Percentiles rank a stretch among this genome's conserved stretches.
Conservation (phyloP, 306 rosid genomes). For the Corylus avellana region DNA sequence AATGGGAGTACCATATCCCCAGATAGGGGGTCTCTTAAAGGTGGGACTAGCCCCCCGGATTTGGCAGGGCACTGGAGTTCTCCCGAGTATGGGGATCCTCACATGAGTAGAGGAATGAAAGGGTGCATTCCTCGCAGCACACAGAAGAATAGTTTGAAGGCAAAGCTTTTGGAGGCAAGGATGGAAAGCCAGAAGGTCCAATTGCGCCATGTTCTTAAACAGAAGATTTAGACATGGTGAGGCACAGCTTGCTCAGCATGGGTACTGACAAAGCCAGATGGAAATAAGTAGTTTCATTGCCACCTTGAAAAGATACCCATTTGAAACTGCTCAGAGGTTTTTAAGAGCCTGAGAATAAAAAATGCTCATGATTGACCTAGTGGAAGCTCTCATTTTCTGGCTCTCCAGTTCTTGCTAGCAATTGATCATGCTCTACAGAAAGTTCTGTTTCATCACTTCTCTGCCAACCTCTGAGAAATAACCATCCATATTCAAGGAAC, state of each 20-base stretch:
- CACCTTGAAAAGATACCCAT: slow-evolving; percentile 19
- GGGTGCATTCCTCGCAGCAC: slow-evolving; percentile 75
- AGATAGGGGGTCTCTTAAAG: slow-evolving; percentile 56
- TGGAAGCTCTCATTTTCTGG: slow-evolving; percentile 24
- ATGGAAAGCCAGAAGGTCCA: slow-evolving; percentile 80
- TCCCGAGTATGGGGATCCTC: slow-evolving; percentile 58
- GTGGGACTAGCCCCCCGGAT: slow-evolving; percentile 69
- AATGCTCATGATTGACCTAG: slow-evolving; percentile 31
- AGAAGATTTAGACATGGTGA: slow-evolving; percentile 59
- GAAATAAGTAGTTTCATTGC: slow-evolving; percentile 32
- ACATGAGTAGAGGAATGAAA: slow-evolving; percentile 62
- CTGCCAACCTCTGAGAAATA: slow-evolving; percentile 10
- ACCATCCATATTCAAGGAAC: neutral
- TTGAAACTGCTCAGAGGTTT: slow-evolving; percentile 35
- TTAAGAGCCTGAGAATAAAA: slow-evolving; percentile 37
- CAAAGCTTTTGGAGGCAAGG: slow-evolving; percentile 88
- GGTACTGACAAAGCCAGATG: slow-evolving; percentile 19
- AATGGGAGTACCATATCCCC: slow-evolving; percentile 61
- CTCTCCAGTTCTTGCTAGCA: slow-evolving; percentile 28
- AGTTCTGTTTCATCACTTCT: slow-evolving; percentile 14
- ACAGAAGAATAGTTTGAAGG: slow-evolving; percentile 79
- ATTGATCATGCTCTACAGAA: slow-evolving; percentile 1
- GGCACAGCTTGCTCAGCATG: slow-evolving; percentile 31
- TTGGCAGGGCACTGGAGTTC: slow-evolving; percentile 69
- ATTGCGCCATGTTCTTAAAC: slow-evolving; percentile 85